Evolutionary conservation across 352 stramenopile species (phyloP).

Genomic region (Globisporangium yorkense): DNA sequence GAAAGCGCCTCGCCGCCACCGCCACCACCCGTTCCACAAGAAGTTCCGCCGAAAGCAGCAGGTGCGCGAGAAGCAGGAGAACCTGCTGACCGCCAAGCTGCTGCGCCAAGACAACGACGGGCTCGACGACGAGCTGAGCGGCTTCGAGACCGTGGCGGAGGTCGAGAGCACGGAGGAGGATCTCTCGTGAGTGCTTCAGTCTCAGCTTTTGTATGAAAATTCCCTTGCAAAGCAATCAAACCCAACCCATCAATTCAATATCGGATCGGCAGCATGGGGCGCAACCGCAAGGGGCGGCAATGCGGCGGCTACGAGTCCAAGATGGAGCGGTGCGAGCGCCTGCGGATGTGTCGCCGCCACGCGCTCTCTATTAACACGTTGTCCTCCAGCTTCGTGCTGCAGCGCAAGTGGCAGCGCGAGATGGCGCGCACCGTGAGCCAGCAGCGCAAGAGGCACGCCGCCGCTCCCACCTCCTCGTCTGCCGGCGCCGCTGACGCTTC

Average conservation of each 20-base stretch:
- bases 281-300: constrained; percentile 66
- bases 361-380: no score
- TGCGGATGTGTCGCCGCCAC: not conserved
- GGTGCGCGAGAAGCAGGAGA: constrained; percentile 5
- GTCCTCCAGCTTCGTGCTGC: constrained; percentile 50
- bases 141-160: constrained; percentile 11
- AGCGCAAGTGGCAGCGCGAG: constrained; percentile 58
- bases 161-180: constrained; percentile 3
- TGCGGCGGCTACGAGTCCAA: constrained; percentile 69
- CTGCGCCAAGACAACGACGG: constrained; percentile 6
- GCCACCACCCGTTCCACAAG: constrained; percentile 7
- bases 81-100: constrained; percentile 13
- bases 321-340: constrained; percentile 43
- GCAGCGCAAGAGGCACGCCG: constrained; percentile 30
- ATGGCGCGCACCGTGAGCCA: constrained; percentile 28
- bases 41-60: constrained; percentile 5
- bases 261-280: constrained; percentile 32
- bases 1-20: constrained; percentile 17
- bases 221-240: no score
- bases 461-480: not conserved
- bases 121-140: constrained; percentile 8
- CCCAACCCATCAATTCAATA: not conserved
- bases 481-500: constrained; percentile 4
- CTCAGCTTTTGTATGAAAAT: not conserved
- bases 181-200: not conserved